Evolutionary conservation across 1,284 basidiomycete genomes (phyloP), one percentile per base, ranked within the genome.

Genomic region (Moesziomyces parantarcticus): DNA sequence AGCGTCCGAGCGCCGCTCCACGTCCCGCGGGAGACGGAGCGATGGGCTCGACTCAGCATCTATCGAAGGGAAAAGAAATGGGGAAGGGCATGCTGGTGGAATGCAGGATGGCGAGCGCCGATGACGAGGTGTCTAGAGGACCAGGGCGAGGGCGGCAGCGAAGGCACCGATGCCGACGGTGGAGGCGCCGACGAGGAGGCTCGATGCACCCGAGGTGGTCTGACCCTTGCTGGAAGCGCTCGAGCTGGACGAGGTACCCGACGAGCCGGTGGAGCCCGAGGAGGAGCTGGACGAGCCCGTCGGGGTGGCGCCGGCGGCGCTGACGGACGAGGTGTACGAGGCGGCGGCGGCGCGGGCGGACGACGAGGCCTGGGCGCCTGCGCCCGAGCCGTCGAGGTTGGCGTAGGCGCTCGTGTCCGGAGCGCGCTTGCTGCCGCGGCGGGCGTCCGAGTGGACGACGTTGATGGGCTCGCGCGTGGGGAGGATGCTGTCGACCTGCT

Each of bases 361-460:
- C 21, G 47, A 43, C 18, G 56, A 60, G 26, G 64, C 64, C 34
- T 43, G 18, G 26, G 60, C 50, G 18, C 45, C 36, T 0, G 53
- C 60, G 13, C 70, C 60, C 26, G 51, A 56, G 10, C 70, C 70
- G 26, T 67, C 60, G 20, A 74, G 50, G 48, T 65, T 50, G 49
- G 65, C 66, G 32, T 50, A 76, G 18, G 73, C 63, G 22, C 45
- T 46, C 18, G 58, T 65, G 51, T 71, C 63, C n/a, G 73, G 73
- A 52, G 73, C 73, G 29, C 45, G 41, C n/a, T 36, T 13, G 44
- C 52, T 59, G 21, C 73, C 73, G 9, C 64, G 54, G 2, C 39
- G 46, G 34, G 73, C 73, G 22, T 71, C 73, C 50, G 73, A 73
- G 64, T 76, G 41, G 36, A 62, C 58, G 21, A 76, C 49, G 26